Percentiles rank a stretch among this genome's conserved stretches.
Evolutionary conservation across 306 rosid genomes (phyloP).

Genomic region (Casuarina glauca): DNA sequence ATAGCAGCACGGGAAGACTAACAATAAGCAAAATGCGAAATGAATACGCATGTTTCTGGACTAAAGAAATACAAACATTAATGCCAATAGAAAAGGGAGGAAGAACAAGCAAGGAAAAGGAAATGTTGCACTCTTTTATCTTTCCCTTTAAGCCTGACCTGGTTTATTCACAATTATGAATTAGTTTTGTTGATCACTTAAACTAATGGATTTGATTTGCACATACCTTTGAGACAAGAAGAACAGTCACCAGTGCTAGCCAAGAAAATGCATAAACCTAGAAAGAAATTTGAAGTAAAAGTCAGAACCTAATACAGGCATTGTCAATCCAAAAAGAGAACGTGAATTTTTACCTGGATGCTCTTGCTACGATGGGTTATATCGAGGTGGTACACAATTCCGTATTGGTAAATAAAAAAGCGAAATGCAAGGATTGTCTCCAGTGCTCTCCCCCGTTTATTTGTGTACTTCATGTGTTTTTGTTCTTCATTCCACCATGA

Average conservation of each 20-base stretch:
- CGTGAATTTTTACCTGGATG: slow-evolving; percentile 52
- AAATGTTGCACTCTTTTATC: background rate
- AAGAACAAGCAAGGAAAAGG: too few relatives aligned
- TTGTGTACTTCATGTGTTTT: slow-evolving; percentile 80
- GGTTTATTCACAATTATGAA: background rate
- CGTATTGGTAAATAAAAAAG: slow-evolving; percentile 88
- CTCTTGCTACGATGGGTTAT: slow-evolving; percentile 67
- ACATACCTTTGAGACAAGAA: slow-evolving; percentile 80
- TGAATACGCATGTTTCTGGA: background rate
- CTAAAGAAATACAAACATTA: background rate
- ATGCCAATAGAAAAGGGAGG: too few relatives aligned
- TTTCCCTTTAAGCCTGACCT: background rate
- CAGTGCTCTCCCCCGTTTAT: slow-evolving; percentile 66
- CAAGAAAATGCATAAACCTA: slow-evolving; percentile 85
- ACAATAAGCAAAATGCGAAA: slow-evolving; percentile 16
- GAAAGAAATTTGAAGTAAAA: background rate
- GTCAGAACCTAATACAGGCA: slow-evolving; percentile 8
- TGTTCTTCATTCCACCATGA: slow-evolving; percentile 98
- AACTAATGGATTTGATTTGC: slow-evolving; percentile 7
- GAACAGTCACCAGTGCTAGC: slow-evolving; percentile 63
- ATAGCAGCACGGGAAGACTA: slow-evolving; percentile 23
- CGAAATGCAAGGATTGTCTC: slow-evolving; percentile 82
- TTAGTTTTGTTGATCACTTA: background rate
- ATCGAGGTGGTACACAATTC: slow-evolving; percentile 89
- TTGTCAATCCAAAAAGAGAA: slow-evolving; percentile 22